Evolutionary conservation across 2,329 filamentous ascomycete genomes (phyloP).

Genomic region (Ceratocystis huliohia): DNA sequence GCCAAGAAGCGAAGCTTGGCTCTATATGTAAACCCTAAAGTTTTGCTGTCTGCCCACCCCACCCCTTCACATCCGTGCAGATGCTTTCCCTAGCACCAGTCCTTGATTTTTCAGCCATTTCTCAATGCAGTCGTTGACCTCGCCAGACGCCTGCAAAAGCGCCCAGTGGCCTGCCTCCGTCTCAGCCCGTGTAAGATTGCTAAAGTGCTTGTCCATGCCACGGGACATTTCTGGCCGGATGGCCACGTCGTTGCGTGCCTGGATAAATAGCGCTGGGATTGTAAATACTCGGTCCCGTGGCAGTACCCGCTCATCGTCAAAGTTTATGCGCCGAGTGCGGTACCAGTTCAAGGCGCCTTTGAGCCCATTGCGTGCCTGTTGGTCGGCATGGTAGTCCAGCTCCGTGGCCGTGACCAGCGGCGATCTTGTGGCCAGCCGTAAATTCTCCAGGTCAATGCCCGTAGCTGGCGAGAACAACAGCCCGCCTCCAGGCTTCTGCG

Average conservation of each 20-base stretch:
- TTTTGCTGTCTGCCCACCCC: not conserved
- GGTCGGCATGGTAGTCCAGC: conserved; percentile 60
- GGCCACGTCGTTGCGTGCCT: conserved; percentile 56
- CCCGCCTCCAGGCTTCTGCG: conserved; percentile 27
- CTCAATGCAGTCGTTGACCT: conserved; percentile 56
- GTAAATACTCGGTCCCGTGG: conserved; percentile 36
- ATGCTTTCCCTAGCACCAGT: conserved; percentile 21
- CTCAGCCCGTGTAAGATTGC: conserved; percentile 50
- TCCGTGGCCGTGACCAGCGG: conserved; percentile 54
- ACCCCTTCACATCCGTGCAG: conserved; percentile 30
- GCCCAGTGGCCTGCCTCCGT: conserved; percentile 72
- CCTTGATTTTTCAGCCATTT: conserved; percentile 47
- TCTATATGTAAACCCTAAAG: not conserved
- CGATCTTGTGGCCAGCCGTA: conserved; percentile 49
- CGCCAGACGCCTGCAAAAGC: conserved; percentile 56
- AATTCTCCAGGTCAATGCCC: conserved; percentile 47
- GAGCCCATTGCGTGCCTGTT: conserved; percentile 61
- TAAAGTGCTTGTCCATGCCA: conserved; percentile 57
- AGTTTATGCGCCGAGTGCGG: conserved; percentile 58
- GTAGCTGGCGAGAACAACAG: conserved; percentile 41
- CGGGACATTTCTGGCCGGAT: conserved; percentile 58
- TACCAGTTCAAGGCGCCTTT: conserved; percentile 85
- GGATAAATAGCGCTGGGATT: conserved; percentile 61
- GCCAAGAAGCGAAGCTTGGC: not conserved
- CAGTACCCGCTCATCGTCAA: conserved; percentile 56